Evolutionary conservation across 2,329 filamentous ascomycete species (phyloP), one percentile per base, ranked within the genome.

Genomic region (Ophiostoma ulmi): DNA sequence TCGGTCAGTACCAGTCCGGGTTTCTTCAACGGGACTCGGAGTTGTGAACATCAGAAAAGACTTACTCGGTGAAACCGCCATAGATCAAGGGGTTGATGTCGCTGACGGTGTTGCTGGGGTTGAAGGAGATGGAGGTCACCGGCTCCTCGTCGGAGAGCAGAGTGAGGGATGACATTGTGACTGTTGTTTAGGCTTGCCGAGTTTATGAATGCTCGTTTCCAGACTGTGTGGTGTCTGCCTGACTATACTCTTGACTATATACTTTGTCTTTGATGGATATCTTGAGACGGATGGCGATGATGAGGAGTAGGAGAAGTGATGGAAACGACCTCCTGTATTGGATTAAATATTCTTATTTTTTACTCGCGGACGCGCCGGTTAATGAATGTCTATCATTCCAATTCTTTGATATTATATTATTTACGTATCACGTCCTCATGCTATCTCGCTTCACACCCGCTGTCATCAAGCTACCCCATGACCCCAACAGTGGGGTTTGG

Each of bases 71-170:
- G 80, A 95, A 95, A 13, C 91, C 92, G 70, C 90, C 90, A 84
- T 94, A 95, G 76, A 91, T 92, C 77, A 92, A 92, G 72, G 91
- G 87, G 76, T 93, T 88, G 76, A 95, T 92, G 77, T 88, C 88
- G 72, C 61, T 64, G 35, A 64, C 20, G 14, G 61, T 64, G 20
- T 64, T 64, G 61, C 17, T 31, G 35, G 61, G 35, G 61, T 64
- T 64, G 61, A 64, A 31, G 31, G 31, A 20, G 61, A 64, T 64
- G 61, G 61, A 64, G 7, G 61, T 64, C 14, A 22, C 61, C 26
- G 61, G 61, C 31, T 64, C 61, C 35, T 64, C 61, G 61, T 64
- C 61, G 7, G 61, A 64, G 31, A 64, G 61, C 14, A 64, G 61
- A 11, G 61, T 64, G 61, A 64, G 61, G 20, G 61, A 38, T 5